Percentiles rank a stretch among this genome's conserved stretches.
phyloP scores from a whole-genome alignment of 306 rosid genomes.

The Castanea sativa region DNA sequence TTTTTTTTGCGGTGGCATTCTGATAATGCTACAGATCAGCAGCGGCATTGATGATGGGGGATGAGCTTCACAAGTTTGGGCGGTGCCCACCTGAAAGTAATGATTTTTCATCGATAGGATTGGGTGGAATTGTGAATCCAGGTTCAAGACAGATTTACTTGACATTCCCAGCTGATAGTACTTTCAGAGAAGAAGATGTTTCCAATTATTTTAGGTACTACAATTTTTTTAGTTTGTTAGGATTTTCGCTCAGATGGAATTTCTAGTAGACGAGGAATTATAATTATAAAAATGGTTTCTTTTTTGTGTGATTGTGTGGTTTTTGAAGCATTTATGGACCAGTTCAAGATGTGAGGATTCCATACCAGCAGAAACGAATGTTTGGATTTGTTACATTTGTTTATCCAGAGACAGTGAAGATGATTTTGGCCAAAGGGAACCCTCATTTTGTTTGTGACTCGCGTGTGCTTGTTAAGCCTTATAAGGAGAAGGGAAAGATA shows the following conservation, averaged over 20 bases:
- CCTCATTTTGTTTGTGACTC: slow-evolving; percentile 97
- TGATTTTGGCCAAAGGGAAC: slow-evolving; percentile 85
- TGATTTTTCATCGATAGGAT: slow-evolving; percentile 59
- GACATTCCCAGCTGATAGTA: slow-evolving; percentile 97
- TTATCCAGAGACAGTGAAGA: slow-evolving; percentile 89
- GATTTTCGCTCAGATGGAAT: neutral
- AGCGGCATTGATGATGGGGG: slow-evolving; percentile 67
- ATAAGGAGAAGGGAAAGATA: slow-evolving; percentile 96
- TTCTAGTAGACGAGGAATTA: neutral
- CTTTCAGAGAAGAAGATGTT: slow-evolving; percentile 94
- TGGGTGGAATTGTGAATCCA: slow-evolving; percentile 65
- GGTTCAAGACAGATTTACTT: slow-evolving; percentile 93
- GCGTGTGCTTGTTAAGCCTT: slow-evolving; percentile 96
- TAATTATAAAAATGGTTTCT: neutral
- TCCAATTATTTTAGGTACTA: slow-evolving; percentile 86
- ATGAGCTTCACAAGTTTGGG: slow-evolving; percentile 62
- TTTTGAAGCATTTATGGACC: slow-evolving; percentile 87
- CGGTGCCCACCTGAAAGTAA: slow-evolving; percentile 66
- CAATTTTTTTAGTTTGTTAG: neutral
- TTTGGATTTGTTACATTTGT: slow-evolving; percentile 95
- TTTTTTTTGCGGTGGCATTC: neutral
- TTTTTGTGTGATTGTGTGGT: neutral
- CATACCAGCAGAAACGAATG: slow-evolving; percentile 97
- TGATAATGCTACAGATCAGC: slow-evolving; percentile 44
- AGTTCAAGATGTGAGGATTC: slow-evolving; percentile 99